These are phyloP conservation scores for Tetragonia tetragonoides DNA, from an alignment of 148 eudicot species.

Conservation along the genomic window DNA sequence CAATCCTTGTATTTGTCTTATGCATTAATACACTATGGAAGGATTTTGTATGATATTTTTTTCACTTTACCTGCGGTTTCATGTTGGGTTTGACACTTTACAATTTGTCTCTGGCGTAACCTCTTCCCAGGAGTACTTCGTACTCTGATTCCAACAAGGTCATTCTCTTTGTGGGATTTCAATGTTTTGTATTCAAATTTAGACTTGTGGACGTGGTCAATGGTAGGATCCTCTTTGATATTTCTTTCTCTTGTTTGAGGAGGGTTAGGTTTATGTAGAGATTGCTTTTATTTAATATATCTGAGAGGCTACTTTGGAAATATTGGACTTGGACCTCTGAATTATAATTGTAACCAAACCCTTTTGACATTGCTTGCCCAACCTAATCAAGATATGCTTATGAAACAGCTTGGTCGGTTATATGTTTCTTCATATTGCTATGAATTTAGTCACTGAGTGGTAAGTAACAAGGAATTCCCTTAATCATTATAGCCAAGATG, in stretches of 20 bases:
- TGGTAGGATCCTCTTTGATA: background rate
- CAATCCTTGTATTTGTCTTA: background rate
- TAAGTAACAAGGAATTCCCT: too few species aligned
- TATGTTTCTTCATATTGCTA: too few species aligned
- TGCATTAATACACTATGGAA: too few species aligned
- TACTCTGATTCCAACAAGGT: background rate
- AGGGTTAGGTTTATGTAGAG: background rate
- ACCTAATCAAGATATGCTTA: too few species aligned
- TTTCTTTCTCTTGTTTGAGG: background rate
- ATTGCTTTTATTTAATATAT: background rate
- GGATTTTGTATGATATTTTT: too few species aligned
- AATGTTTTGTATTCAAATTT: background rate
- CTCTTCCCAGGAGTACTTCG: background rate
- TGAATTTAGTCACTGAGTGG: too few species aligned
- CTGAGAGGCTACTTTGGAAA: background rate
- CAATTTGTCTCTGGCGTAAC: background rate
- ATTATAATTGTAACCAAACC: background rate
- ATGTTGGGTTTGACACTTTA: background rate
- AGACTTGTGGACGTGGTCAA: background rate
- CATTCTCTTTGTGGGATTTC: background rate
- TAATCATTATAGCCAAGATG: background rate
- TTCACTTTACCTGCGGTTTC: background rate
- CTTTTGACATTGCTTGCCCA: background rate
- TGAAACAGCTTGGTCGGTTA: too few species aligned
- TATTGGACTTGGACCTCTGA: background rate